These are phyloP conservation scores for Fusarium sp. DNA, from an alignment of 2,329 filamentous ascomycete genomes.

Conservation along the genomic window DNA sequence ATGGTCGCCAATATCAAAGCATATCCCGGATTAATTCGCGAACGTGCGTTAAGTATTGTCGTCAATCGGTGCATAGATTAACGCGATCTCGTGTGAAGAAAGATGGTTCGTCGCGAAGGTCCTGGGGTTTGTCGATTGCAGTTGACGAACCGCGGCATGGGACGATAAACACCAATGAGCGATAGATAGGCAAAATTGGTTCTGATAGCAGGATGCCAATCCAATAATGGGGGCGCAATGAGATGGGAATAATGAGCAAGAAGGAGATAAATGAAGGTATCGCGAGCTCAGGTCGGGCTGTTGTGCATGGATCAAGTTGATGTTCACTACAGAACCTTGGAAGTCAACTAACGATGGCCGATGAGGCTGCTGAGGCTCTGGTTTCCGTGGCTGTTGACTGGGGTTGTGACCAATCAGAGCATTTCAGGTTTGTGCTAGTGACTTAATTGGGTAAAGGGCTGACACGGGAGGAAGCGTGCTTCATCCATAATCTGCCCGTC, in stretches of 20 bases:
- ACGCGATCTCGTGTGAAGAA: constrained; percentile 43
- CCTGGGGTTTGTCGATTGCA: constrained; percentile 43
- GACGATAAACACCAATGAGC: constrained; percentile 11
- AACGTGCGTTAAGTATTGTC: not conserved
- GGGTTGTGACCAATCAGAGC: constrained; percentile 23
- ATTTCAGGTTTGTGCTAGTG: not conserved
- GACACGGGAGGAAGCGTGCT: constrained; percentile 30
- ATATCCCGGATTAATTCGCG: constrained; percentile 32
- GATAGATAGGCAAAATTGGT: not conserved
- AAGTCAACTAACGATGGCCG: constrained; percentile 25
- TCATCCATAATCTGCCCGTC: constrained; percentile 15
- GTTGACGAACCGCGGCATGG: constrained; percentile 43
- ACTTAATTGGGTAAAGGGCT: constrained; percentile 24
- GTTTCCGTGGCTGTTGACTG: constrained; percentile 39
- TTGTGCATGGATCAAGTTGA: constrained; percentile 33
- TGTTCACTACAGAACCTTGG: constrained; percentile 13
- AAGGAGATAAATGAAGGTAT: constrained; percentile 24
- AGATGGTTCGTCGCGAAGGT: constrained; percentile 41
- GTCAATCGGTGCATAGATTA: constrained; percentile 15
- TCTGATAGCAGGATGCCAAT: not conserved
- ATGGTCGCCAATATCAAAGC: constrained; percentile 37
- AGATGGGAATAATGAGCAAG: not conserved
- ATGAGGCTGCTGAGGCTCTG: constrained; percentile 45
- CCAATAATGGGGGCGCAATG: not conserved
- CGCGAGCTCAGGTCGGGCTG: constrained; percentile 20